Percentiles rank a stretch among this genome's conserved stretches.
Evolutionary conservation across 148 eudicot species (phyloP).

Genomic region (Fagopyrum tataricum): DNA sequence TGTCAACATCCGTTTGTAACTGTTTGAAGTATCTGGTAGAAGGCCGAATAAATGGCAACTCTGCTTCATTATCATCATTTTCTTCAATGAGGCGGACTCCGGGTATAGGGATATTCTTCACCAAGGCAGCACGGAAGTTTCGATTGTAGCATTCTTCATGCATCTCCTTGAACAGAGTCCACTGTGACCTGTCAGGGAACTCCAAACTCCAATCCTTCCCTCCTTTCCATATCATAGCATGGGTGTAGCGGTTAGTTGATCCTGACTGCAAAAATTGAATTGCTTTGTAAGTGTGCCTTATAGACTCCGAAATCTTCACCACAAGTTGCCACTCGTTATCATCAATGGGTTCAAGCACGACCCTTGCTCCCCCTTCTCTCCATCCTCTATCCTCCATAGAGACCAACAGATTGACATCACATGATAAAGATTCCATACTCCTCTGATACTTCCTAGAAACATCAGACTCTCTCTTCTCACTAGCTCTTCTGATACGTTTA

Average conservation of each 20-base stretch:
- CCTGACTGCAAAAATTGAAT: conserved; percentile 75
- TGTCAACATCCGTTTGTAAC: conserved; percentile 66
- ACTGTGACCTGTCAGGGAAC: conserved; percentile 80
- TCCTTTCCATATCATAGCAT: conserved; percentile 99
- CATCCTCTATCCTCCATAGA: conserved; percentile 68
- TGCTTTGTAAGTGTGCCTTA: conserved; percentile 66
- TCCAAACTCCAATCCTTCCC: conserved; percentile 89
- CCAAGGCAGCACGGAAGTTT: conserved; percentile 87
- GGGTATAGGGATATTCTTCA: conserved; percentile 93
- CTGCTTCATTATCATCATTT: conserved; percentile 38
- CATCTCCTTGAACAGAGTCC: conserved; percentile 90
- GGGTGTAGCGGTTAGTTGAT: conserved; percentile 78
- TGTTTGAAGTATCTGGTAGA: conserved; percentile 55
- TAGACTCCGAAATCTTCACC: conserved; percentile 54
- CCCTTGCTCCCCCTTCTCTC: conserved; percentile 82
- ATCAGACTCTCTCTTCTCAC: conserved; percentile 54
- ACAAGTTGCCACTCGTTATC: conserved; percentile 81
- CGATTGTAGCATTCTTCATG: conserved; percentile 83
- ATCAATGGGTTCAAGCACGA: conserved; percentile 58
- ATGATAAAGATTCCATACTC: conserved; percentile 47
- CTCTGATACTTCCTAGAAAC: conserved; percentile 34
- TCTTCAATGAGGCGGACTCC: conserved; percentile 82
- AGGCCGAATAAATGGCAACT: conserved; percentile 48
- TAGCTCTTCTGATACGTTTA: conserved; percentile 65
- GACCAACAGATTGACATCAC: conserved; percentile 70